phyloP scores from a whole-genome alignment of 2,329 filamentous ascomycete genomes.

The Penicillium sp. region DNA sequence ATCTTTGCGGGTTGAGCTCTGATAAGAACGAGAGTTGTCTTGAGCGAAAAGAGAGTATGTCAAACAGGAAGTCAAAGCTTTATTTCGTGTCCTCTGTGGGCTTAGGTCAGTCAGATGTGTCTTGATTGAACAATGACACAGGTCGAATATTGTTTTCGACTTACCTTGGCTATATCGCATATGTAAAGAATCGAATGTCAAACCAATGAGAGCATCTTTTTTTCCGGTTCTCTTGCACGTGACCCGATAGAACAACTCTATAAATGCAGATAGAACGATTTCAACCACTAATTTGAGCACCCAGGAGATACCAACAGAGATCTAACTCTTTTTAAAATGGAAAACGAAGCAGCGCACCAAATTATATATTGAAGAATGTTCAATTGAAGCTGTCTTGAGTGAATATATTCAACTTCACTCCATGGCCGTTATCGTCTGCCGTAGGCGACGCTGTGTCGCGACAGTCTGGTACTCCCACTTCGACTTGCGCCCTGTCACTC shows the following conservation, averaged over 20 bases:
- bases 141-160: not conserved
- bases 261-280: not conserved
- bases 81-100: not conserved
- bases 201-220: slow-evolving; percentile 6
- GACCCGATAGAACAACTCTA: not conserved
- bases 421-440: not conserved
- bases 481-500: not conserved
- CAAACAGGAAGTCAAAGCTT: not conserved
- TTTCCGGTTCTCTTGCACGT: slow-evolving; percentile 6
- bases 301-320: not conserved
- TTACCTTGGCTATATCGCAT: slow-evolving; percentile 1
- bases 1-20: slow-evolving; percentile 49
- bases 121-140: not conserved
- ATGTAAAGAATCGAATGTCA: not conserved
- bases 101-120: not conserved
- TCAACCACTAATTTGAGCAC: not conserved
- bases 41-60: not conserved
- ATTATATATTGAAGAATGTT: accelerated
- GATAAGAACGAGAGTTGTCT: not conserved
- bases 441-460: not conserved
- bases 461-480: slow-evolving; percentile 1
- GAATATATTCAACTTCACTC: not conserved
- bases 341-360: not conserved
- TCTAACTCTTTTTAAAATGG: no score
- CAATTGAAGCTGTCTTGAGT: not conserved